Evolutionary conservation across 1,139 yeast species (phyloP).

Genomic region (Taphrina wiesneri): DNA sequence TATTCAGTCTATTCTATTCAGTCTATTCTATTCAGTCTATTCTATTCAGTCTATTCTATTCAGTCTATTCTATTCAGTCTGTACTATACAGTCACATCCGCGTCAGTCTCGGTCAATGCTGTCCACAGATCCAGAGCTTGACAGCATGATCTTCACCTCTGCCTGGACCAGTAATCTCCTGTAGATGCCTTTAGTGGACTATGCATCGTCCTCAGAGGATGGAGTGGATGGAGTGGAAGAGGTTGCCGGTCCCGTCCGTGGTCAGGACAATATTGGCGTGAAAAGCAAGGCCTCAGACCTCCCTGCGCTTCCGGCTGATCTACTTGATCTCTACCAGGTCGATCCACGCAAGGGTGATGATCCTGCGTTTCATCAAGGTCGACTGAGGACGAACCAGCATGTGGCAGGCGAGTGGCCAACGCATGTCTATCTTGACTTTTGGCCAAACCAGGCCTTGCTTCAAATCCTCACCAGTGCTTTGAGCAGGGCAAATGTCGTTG

Average conservation of each 20-base stretch:
- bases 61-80: too few species aligned
- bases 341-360: slow-evolving; percentile 24
- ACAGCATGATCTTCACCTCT: too few species aligned
- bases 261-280: neutral
- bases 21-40: too few species aligned
- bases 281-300: neutral
- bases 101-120: too few species aligned
- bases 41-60: too few species aligned
- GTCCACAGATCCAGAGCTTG: too few species aligned
- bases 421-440: slow-evolving; percentile 15
- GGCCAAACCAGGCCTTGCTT: neutral
- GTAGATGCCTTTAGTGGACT: slow-evolving; percentile 1
- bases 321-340: slow-evolving; percentile 16
- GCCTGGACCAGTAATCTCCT: too few species aligned
- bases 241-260: neutral
- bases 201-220: slow-evolving; percentile 6
- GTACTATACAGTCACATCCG: neutral
- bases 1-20: too few species aligned
- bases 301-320: slow-evolving; percentile 5
- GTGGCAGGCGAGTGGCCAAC: slow-evolving; percentile 21
- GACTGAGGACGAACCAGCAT: slow-evolving; percentile 1
- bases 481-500: neutral
- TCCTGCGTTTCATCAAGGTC: slow-evolving; percentile 28
- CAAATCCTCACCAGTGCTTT: neutral
- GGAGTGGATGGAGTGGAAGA: neutral